Conservation (phyloP, 108 stramenopile genomes). For the Licmophora abbreviata region DNA sequence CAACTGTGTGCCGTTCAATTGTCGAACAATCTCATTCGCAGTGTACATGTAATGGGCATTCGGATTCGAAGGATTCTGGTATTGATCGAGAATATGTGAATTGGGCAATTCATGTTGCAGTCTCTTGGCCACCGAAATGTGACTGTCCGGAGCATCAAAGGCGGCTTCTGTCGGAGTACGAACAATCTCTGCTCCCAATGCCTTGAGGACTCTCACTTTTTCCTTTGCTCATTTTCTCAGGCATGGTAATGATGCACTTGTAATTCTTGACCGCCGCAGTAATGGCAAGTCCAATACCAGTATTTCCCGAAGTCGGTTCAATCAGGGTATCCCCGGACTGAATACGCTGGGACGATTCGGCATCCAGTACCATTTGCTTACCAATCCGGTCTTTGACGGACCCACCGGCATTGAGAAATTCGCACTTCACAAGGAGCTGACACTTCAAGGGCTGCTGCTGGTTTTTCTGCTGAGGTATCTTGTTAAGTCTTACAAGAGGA, state of each 20-base stretch:
- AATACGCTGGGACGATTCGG: constrained; percentile 55
- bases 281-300: constrained; percentile 91
- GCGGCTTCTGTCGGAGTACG: constrained; percentile 91
- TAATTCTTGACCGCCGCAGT: constrained; percentile 85
- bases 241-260: constrained; percentile 84
- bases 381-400: constrained; percentile 91
- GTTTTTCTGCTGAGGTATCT: constrained; percentile 34
- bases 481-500: constrained; percentile 65
- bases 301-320: constrained; percentile 95
- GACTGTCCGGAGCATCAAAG: constrained; percentile 79
- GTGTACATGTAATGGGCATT: constrained; percentile 90
- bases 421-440: constrained; percentile 70
- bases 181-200: constrained; percentile 87
- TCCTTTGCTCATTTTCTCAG: constrained; percentile 92
- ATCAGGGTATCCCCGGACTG: constrained; percentile 90
- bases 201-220: constrained; percentile 90
- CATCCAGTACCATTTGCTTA: constrained; percentile 64
- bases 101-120: constrained; percentile 84
- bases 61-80: constrained; percentile 81
- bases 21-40: constrained; percentile 80
- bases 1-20: constrained; percentile 75
- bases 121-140: constrained; percentile 82
- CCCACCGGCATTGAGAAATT: constrained; percentile 82
- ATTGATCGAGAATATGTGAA: constrained; percentile 89
- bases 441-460: no score